Base-by-base conservation (phyloP, 768 basidiomycete species). In the Albatrellus ellisii region DNA sequence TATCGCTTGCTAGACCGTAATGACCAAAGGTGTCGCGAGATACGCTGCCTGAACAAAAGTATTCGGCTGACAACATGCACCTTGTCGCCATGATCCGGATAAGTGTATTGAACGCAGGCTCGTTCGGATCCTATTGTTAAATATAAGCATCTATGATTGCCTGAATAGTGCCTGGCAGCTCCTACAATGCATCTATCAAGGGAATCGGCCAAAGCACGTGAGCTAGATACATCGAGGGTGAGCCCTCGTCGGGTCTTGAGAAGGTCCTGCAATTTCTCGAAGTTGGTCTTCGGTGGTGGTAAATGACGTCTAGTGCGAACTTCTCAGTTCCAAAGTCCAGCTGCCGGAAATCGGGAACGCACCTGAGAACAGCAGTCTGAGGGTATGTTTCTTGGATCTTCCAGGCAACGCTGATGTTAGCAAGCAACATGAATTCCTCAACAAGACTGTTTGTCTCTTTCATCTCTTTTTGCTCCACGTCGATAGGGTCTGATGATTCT, bases 11-110 rank as follows among this genome's bases (percentile, higher is more conserved):
- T n/a, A 99, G 73, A 29, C 95, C 95, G 57, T 99, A 99, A 59
- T 98, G 95, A 2, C 86, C 83, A 56, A 97, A 99, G 0, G 89
- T 81, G 48, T 95, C 91, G 37, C 80, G 75, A 0, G 81, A 75
- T 2, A 97, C 90, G 51, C 89, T 91, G 7, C 95, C 94, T 0
- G 92, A 86, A 57, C 86, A 89, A 64, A 98, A 97, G 59, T 99
- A 99, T 58, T 99, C 95, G 15, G 95, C 95, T 0, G 92, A 81
- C 20, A 97, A 69, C 95, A 99, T 99, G 59, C 95, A 97, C 24
- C 95, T 70, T 3, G 94, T 98, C 2, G 95, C 92, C 92, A 99
- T 97, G 59, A 99, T 98, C 31, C 95, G 79, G 27, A 99, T 94
- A 14, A 98, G 73, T 0, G 91, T 98, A 53, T 98, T 99, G 69